Evolutionary conservation across 2,329 filamentous ascomycete species (phyloP).

Genomic region (Colletotrichum liriopes): DNA sequence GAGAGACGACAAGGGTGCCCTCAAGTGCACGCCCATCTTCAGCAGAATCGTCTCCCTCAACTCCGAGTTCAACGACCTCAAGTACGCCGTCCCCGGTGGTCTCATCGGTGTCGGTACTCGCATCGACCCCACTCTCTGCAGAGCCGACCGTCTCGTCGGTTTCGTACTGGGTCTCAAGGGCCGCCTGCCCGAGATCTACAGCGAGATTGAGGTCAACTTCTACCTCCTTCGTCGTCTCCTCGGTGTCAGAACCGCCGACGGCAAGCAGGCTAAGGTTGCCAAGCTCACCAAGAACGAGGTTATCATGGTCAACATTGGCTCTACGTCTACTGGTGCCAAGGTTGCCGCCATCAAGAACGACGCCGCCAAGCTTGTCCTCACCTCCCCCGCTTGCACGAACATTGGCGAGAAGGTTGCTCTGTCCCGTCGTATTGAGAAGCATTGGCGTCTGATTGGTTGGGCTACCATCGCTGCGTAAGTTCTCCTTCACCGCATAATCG

Average conservation of each 20-base stretch:
- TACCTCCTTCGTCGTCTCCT: slow-evolving; percentile 95
- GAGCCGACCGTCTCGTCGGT: slow-evolving; percentile 98
- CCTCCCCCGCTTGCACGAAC: slow-evolving; percentile 95
- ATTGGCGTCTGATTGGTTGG: slow-evolving; percentile 97
- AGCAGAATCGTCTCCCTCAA: slow-evolving; percentile 95
- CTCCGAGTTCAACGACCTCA: slow-evolving; percentile 96
- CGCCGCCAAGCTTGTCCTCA: slow-evolving; percentile 94
- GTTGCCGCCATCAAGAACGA: slow-evolving; percentile 97
- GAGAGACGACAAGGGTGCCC: slow-evolving; percentile 92
- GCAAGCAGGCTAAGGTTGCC: slow-evolving; percentile 99
- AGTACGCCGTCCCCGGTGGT: slow-evolving; percentile 97
- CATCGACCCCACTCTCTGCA: slow-evolving; percentile 97
- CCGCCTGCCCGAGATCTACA: slow-evolving; percentile 95
- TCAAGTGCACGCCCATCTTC: slow-evolving; percentile 98
- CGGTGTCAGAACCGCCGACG: slow-evolving; percentile 97
- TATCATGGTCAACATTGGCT: slow-evolving; percentile 99
- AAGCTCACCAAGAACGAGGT: slow-evolving; percentile 99
- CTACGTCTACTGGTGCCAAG: slow-evolving; percentile 97
- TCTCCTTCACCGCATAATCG: not conserved
- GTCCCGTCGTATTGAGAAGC: slow-evolving; percentile 97
- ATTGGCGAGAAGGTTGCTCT: slow-evolving; percentile 98
- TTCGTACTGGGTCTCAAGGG: slow-evolving; percentile 97
- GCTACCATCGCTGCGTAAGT: slow-evolving; percentile 82
- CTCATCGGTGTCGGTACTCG: slow-evolving; percentile 98
- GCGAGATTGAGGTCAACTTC: slow-evolving; percentile 99